Conservation (phyloP, 768 basidiomycete species). For the Hortiboletus flavorubellus region DNA sequence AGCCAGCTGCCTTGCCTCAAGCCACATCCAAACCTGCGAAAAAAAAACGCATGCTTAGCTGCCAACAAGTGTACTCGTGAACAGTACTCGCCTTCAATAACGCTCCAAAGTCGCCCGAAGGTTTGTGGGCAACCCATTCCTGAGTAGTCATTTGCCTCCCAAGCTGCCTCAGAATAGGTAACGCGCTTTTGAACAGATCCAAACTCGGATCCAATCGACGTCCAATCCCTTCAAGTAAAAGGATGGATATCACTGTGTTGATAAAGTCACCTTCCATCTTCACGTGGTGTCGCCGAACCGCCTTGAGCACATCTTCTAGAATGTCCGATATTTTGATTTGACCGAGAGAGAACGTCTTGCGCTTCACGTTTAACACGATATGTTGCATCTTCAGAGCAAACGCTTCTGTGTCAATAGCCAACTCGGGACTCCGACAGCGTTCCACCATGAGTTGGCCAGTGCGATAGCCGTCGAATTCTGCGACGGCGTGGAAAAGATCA, state of each 20-base stretch:
- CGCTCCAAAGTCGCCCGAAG: conserved; percentile 72
- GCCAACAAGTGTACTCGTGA: neutral
- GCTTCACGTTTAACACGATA: conserved; percentile 87
- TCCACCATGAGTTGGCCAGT: conserved; percentile 96
- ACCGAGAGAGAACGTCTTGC: conserved; percentile 96
- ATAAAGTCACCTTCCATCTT: conserved; percentile 99
- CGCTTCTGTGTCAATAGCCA: conserved; percentile 88
- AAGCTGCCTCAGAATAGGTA: conserved; percentile 90
- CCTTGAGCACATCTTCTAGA: conserved; percentile 80
- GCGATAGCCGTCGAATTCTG: conserved; percentile 95
- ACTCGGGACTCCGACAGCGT: conserved; percentile 86
- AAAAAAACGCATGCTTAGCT: conserved; percentile 3
- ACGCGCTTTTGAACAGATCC: conserved; percentile 92
- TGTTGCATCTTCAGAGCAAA: conserved; percentile 99
- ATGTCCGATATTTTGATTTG: conserved; percentile 96
- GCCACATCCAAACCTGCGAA: conserved; percentile 82
- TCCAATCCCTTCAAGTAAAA: conserved; percentile 94
- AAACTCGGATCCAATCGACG: conserved; percentile 87
- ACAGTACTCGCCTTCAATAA: conserved; percentile 73
- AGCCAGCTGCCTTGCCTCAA: conserved; percentile 88
- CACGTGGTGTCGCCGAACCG: conserved; percentile 89
- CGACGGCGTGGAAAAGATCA: conserved; percentile 93
- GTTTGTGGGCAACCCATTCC: conserved; percentile 57
- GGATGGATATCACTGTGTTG: conserved; percentile 93
- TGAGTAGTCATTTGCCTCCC: conserved; percentile 88